Conservation (phyloP, 805 yeast genomes). For the Ogataea philodendri region DNA sequence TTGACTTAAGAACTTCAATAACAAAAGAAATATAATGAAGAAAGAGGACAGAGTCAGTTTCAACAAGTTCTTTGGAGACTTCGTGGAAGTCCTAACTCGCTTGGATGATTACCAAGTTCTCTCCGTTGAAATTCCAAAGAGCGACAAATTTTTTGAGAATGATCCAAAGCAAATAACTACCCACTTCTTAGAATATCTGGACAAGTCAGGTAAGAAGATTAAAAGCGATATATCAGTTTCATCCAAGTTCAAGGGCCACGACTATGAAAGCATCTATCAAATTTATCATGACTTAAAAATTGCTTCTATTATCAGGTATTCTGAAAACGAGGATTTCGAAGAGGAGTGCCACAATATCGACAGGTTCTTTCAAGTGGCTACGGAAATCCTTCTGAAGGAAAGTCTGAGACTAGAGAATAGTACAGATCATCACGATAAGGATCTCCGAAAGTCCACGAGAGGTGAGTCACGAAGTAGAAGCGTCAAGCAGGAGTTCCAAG, state of each 20-base stretch:
- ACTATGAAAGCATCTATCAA: slow-evolving; percentile 50
- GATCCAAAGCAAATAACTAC: slow-evolving; percentile 43
- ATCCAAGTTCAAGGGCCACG: slow-evolving; percentile 36
- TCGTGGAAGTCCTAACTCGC: slow-evolving; percentile 21
- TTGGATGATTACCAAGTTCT: slow-evolving; percentile 24
- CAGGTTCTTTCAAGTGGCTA: slow-evolving; percentile 57
- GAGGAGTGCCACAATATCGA: slow-evolving; percentile 53
- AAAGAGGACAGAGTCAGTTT: slow-evolving; percentile 11
- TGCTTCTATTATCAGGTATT: slow-evolving; percentile 48
- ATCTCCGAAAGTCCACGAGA: slow-evolving; percentile 2
- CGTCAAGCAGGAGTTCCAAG: slow-evolving; percentile 12
- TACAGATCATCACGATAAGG: slow-evolving; percentile 10
- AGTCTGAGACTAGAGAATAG: slow-evolving; percentile 43
- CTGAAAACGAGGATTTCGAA: slow-evolving; percentile 48
- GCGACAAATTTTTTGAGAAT: slow-evolving; percentile 41
- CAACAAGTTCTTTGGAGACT: slow-evolving; percentile 21
- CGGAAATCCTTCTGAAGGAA: slow-evolving; percentile 65
- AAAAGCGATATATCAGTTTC: slow-evolving; percentile 38
- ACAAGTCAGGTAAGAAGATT: slow-evolving; percentile 24
- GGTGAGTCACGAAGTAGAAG: slow-evolving; percentile 2
- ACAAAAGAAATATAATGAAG: slow-evolving; percentile 6
- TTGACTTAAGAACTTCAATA: background rate
- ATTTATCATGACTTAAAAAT: slow-evolving; percentile 67
- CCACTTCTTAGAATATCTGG: slow-evolving; percentile 40
- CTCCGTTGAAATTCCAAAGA: slow-evolving; percentile 38